phyloP scores from a whole-genome alignment of 257 asterid genomes.

The Nicotiana benthamiana region DNA sequence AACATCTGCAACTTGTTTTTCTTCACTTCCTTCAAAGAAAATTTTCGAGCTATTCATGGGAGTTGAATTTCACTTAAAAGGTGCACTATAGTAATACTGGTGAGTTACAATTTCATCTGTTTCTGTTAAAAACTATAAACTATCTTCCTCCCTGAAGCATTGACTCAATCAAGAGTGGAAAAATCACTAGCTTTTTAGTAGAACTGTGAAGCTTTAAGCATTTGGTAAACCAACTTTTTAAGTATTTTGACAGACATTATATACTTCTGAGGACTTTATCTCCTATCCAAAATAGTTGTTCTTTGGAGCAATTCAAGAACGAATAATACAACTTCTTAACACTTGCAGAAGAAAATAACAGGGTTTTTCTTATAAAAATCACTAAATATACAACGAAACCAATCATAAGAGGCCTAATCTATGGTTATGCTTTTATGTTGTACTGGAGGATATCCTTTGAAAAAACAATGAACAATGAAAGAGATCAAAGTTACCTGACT shows the following conservation, averaged over 20 bases:
- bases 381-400: neutral
- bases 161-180: no score
- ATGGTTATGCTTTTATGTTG: neutral
- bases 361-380: neutral
- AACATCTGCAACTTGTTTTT: neutral
- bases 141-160: no score
- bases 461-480: neutral
- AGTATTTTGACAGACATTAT: neutral
- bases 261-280: neutral
- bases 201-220: no score
- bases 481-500: constrained; percentile 5
- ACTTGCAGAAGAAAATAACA: neutral
- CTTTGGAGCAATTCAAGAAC: neutral
- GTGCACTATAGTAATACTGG: neutral
- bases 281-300: neutral
- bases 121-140: no score
- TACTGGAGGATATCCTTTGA: neutral
- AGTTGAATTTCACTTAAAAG: neutral
- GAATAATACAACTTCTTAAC: neutral
- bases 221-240: neutral
- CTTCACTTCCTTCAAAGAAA: neutral
- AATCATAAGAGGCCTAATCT: neutral
- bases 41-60: neutral
- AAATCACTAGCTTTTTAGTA: no score
- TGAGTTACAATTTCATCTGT: neutral